These are phyloP conservation scores for Choiromyces venosus DNA, from an alignment of 495 filamentous ascomycete species.

Conservation along the genomic window DNA sequence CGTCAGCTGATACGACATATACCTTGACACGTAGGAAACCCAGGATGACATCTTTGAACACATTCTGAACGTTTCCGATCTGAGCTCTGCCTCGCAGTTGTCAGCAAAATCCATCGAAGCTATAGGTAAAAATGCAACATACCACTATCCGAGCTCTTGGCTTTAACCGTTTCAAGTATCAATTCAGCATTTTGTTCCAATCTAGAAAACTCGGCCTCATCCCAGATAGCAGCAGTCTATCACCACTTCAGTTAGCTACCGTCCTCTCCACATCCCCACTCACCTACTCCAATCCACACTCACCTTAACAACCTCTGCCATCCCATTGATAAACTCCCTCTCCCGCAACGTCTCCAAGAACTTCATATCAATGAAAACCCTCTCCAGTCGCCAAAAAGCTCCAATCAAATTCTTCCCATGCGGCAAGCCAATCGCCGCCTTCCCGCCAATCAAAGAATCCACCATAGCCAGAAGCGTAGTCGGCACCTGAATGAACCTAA, in stretches of 20 bases:
- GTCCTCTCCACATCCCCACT: background rate
- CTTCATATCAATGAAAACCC: constrained; percentile 87
- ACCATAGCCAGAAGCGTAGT: constrained; percentile 96
- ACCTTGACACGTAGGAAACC: constrained; percentile 89
- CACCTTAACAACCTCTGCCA: constrained; percentile 93
- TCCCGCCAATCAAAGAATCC: constrained; percentile 95
- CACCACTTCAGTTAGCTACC: constrained; percentile 13
- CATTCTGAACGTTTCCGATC: constrained; percentile 63
- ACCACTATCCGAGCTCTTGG: constrained; percentile 49
- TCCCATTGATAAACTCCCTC: constrained; percentile 95
- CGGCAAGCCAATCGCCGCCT: constrained; percentile 97
- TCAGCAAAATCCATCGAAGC: constrained; percentile 14
- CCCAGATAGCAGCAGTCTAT: constrained; percentile 88
- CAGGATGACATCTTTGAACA: constrained; percentile 78
- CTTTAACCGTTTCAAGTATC: constrained; percentile 66
- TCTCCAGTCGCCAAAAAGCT: constrained; percentile 90
- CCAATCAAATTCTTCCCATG: constrained; percentile 95
- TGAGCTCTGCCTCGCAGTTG: constrained; percentile 47
- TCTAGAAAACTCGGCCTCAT: constrained; percentile 77
- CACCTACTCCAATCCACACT: background rate
- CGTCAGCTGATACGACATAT: constrained; percentile 84
- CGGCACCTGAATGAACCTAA: constrained; percentile 92
- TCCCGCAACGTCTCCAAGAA: constrained; percentile 89
- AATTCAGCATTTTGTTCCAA: constrained; percentile 72
- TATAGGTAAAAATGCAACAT: background rate